A percentile compares a stretch with the other conserved stretches of the same genome.
phyloP scores from a whole-genome alignment of 139 green algal genomes.

The Micromonas pusilla region DNA sequence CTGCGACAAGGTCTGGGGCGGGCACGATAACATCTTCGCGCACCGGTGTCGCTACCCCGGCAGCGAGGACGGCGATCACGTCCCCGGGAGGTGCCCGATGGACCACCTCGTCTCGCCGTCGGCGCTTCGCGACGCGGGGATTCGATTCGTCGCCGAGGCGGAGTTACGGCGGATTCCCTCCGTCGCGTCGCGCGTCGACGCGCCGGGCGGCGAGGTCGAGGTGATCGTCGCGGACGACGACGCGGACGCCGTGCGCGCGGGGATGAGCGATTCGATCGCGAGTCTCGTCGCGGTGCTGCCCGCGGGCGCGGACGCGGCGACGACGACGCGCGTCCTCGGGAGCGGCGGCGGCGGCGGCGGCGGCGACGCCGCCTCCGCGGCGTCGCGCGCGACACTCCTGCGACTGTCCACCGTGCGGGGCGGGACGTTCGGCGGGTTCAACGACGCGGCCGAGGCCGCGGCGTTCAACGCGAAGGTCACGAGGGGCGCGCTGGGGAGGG shows the following conservation, averaged over 20 bases:
- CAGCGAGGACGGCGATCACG: neutral
- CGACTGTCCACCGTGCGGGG: neutral
- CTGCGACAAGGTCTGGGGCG: constrained; percentile 35
- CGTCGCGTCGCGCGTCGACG: neutral
- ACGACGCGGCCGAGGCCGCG: no score
- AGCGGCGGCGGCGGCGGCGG: no score
- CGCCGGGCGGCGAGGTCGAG: neutral
- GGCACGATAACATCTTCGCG: constrained; percentile 27
- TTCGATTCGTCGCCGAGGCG: neutral
- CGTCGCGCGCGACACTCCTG: neutral
- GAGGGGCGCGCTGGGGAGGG: neutral
- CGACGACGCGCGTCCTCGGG: no score
- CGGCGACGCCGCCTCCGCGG: no score
- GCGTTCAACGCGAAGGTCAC: neutral
- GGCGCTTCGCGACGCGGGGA: neutral
- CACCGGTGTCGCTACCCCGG: constrained; percentile 23
- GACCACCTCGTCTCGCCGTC: constrained; percentile 21
- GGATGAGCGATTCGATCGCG: neutral
- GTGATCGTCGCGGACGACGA: neutral
- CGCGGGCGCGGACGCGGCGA: neutral
- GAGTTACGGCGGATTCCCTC: neutral
- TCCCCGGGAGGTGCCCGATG: constrained; percentile 17
- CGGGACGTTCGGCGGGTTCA: neutral
- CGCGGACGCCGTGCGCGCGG: neutral
- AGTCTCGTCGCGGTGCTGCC: neutral